Evolutionary conservation across 192 early-diverging fungal species (phyloP), one percentile per base, ranked within the genome.

Genomic region (Coemansia sp.): DNA sequence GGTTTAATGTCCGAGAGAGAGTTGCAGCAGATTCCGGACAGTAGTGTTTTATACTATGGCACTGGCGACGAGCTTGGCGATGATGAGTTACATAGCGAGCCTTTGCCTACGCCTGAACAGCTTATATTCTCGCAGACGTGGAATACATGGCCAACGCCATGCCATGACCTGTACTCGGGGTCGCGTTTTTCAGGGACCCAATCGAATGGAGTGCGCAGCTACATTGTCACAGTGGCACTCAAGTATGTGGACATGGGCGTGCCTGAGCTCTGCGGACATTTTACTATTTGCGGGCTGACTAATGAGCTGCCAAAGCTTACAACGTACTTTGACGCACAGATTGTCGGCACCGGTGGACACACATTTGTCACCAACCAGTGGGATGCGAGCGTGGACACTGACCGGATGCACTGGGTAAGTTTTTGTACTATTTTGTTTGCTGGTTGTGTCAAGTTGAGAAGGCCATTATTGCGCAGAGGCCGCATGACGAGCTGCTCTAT

Each of bases 321-420:
- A 60, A 92, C 91, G 32, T 92, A 83, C 65, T 92, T 92, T 73
- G 91, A 92, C 56, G 88, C 85, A 9, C 89, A 92, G 72, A 85
- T 93, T 59, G 84, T 93, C 63, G 91, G 90, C 6, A 72, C 72
- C 23, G 67, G 67, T 30, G 58, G 74, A 51, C 67, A 89, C 80
- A 75, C 81, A 53, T 93, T 93, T 64, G 63, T 89, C 52, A 93
- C 91, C 36, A 74, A 85, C 51, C 88, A 91, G 68, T 93, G 91
- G 91, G 86, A 87, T 42, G 88, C 90, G n/a, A 84, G 85, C 63
- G 84, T 86, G 29, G 80, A 84, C 33, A 88, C 85, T 23, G 91
- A 93, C 75, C 68, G 76, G 63, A 78, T 87, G 57, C 88, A 90
- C 76, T 91, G 89, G 89, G 83, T 86, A 76, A 57, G 80, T 72